Evolutionary conservation across 345 rosid species (phyloP).

Genomic region (sweet orange (Citrus sinensis)): DVS_A1.0 CM039167.1:27786001-27786500

Average conservation of each 20-base stretch:
- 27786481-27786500: constrained; percentile 51
- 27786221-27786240: constrained; percentile 38
- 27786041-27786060: constrained; percentile 4
- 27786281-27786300: constrained; percentile 51
- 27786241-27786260: constrained; percentile 60
- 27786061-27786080: no score
- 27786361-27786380: constrained; percentile 29
- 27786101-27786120: constrained; percentile 27
- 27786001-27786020: constrained; percentile 55
- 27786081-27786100: neutral
- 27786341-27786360: constrained; percentile 30
- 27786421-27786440: constrained; percentile 29
- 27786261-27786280: constrained; percentile 58
- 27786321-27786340: constrained; percentile 28
- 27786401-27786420: constrained; percentile 50
- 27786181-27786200: constrained; percentile 36
- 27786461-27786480: constrained; percentile 41
- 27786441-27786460: constrained; percentile 38
- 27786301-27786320: constrained; percentile 25
- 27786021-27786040: constrained; percentile 55
- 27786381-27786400: constrained; percentile 25
- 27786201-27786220: constrained; percentile 27
- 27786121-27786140: constrained; percentile 35
- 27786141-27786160: constrained; percentile 58
- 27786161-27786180: constrained; percentile 52